These are phyloP conservation scores for Neofusicoccum kwambonambiense DNA, from an alignment of 2,329 filamentous ascomycete genomes.

Conservation along the genomic window DNA sequence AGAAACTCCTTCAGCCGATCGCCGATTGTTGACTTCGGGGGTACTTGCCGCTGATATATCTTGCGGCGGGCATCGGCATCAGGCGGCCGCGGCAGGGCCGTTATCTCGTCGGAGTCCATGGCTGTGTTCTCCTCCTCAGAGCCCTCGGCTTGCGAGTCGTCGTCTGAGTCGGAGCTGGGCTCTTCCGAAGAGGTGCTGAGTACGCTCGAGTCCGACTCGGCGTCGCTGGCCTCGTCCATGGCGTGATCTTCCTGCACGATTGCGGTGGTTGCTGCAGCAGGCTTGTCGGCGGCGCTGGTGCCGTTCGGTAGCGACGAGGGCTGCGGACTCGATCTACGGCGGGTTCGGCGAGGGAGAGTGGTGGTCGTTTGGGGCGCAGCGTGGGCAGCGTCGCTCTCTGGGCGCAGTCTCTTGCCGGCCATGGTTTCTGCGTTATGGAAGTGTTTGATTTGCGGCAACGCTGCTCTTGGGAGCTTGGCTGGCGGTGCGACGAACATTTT, in stretches of 20 bases:
- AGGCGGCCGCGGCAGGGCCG: slow-evolving; percentile 1
- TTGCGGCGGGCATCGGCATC: neutral
- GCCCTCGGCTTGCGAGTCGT: slow-evolving; percentile 26
- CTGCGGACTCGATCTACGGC: neutral
- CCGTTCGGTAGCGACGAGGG: neutral
- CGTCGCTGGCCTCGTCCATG: neutral
- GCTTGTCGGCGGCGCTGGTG: neutral
- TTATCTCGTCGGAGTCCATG: slow-evolving; percentile 5
- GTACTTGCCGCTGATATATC: slow-evolving; percentile 12
- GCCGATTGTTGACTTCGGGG: neutral
- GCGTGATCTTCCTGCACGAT: neutral
- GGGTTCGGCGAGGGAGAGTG: slow-evolving; percentile 2
- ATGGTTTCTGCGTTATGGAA: neutral
- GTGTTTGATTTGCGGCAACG: neutral
- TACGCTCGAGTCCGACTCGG: slow-evolving; percentile 5
- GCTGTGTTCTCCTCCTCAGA: slow-evolving; percentile 24
- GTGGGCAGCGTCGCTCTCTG: neutral
- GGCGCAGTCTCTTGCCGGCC: neutral
- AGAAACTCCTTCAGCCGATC: slow-evolving; percentile 42
- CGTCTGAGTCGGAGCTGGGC: slow-evolving; percentile 33
- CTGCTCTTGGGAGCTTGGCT: neutral
- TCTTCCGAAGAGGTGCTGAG: slow-evolving; percentile 35
- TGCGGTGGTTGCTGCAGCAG: neutral
- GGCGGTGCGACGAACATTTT: slow-evolving; percentile 8
- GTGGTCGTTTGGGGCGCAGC: neutral